Conservation (phyloP, 2,329 filamentous ascomycete genomes). For the Aspergillus quadrilineatus region DNA sequence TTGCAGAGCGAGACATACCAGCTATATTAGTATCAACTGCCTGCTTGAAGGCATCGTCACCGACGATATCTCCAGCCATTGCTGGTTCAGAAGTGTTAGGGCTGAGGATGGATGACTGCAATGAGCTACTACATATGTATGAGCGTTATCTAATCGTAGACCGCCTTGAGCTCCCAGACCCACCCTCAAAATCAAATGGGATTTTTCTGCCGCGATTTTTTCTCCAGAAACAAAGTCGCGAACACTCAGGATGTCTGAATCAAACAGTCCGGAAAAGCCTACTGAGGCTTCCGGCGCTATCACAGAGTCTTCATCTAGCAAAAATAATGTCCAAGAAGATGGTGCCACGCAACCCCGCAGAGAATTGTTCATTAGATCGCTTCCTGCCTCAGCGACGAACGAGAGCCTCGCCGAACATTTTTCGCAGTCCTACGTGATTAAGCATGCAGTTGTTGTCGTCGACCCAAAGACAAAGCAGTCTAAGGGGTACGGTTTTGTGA, state of each 20-base stretch:
- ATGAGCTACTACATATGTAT: not conserved
- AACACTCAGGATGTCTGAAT: conserved; percentile 21
- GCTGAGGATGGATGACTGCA: not conserved
- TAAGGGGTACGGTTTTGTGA: conserved; percentile 94
- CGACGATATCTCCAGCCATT: conserved; percentile 52
- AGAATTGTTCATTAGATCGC: conserved; percentile 86
- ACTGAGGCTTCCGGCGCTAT: conserved; percentile 26
- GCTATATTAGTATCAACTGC: conserved; percentile 32
- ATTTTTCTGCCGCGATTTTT: conserved; percentile 39
- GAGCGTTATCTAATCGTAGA: conserved; percentile 5
- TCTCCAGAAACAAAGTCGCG: conserved; percentile 19
- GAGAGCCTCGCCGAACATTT: conserved; percentile 85
- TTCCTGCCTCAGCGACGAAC: conserved; percentile 74
- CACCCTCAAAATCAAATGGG: conserved; percentile 15
- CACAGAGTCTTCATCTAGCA: conserved; percentile 21
- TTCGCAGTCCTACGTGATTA: conserved; percentile 90
- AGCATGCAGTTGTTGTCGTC: conserved; percentile 89
- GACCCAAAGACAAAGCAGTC: conserved; percentile 84
- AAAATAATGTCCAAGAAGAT: conserved; percentile 21
- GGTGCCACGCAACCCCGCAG: conserved; percentile 45
- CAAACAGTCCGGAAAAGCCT: conserved; percentile 35
- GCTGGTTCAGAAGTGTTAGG: not conserved
- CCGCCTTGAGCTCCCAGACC: conserved; percentile 25
- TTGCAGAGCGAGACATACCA: conserved; percentile 48
- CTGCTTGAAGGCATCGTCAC: conserved; percentile 46